phyloP scores from a whole-genome alignment of 345 rosid genomes.

The Populus euphratica region DNA sequence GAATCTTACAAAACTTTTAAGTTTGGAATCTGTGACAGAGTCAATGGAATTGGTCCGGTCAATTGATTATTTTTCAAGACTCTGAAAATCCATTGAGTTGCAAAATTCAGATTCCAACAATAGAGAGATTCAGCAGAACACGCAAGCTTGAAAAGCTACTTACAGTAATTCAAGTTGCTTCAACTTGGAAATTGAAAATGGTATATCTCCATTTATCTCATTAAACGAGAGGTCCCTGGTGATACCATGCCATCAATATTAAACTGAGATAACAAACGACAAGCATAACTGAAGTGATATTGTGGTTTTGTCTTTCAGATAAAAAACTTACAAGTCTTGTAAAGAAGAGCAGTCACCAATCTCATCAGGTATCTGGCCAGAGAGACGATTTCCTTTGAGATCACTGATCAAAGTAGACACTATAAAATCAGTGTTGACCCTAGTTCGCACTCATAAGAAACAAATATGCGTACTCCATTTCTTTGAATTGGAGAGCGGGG shows the following conservation, averaged over 20 bases:
- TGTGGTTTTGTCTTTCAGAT: neutral
- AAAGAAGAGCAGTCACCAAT: slow-evolving; percentile 88
- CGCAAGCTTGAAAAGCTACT: slow-evolving; percentile 26
- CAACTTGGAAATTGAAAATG: slow-evolving; percentile 84
- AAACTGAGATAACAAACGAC: neutral
- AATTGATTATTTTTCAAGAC: slow-evolving; percentile 78
- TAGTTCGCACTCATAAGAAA: too few relatives aligned
- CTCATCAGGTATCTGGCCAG: slow-evolving; percentile 97
- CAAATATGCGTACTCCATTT: neutral
- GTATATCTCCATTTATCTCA: slow-evolving; percentile 84
- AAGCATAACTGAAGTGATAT: neutral
- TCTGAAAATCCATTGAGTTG: slow-evolving; percentile 31
- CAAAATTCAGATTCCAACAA: neutral
- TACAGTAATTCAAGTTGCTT: slow-evolving; percentile 76
- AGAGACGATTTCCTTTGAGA: slow-evolving; percentile 66
- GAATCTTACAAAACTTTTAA: slow-evolving; percentile 70
- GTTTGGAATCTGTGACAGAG: slow-evolving; percentile 91
- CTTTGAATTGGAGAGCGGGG: neutral
- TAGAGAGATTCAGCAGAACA: neutral
- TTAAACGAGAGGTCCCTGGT: slow-evolving; percentile 82
- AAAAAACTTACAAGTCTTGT: slow-evolving; percentile 59
- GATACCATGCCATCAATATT: slow-evolving; percentile 16
- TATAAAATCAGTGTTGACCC: neutral
- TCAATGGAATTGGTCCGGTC: slow-evolving; percentile 86
- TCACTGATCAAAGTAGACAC: slow-evolving; percentile 43